Conservation (phyloP, 108 stramenopile genomes). For the Nannochloropsis oceanica region DNA sequence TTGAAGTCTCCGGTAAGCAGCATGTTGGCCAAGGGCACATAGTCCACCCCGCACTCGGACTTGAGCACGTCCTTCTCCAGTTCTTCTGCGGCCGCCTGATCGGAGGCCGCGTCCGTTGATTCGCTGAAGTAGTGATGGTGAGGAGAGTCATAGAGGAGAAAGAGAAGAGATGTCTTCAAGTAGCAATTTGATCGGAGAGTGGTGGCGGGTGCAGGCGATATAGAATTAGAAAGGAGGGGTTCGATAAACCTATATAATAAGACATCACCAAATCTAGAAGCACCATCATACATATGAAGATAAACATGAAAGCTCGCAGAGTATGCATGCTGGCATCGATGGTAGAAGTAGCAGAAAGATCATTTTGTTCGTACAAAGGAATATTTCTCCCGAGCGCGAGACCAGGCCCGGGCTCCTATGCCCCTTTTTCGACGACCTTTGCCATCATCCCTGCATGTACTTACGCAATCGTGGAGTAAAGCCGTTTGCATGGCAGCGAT, state of each 20-base stretch:
- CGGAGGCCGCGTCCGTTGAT: neutral
- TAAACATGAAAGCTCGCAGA: too few relatives aligned
- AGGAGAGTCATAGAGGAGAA: neutral
- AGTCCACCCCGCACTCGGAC: conserved; percentile 32
- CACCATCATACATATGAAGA: too few relatives aligned
- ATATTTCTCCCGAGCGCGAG: too few relatives aligned
- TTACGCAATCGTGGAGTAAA: neutral
- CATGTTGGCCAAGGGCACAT: conserved; percentile 35
- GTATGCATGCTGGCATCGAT: too few relatives aligned
- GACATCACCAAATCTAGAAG: too few relatives aligned
- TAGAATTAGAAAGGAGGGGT: too few relatives aligned
- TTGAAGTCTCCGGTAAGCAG: conserved; percentile 31
- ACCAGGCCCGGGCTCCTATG: too few relatives aligned
- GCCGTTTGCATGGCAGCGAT: neutral
- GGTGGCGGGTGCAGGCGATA: neutral
- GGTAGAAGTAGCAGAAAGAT: too few relatives aligned
- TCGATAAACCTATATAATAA: too few relatives aligned
- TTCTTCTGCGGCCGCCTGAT: neutral
- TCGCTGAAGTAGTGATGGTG: neutral
- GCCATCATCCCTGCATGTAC: neutral
- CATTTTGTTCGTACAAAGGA: too few relatives aligned
- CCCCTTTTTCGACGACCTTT: too few relatives aligned
- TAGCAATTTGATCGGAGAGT: neutral
- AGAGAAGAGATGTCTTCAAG: neutral
- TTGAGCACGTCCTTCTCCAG: neutral